phyloP scores from a whole-genome alignment of 352 stramenopile species.

The Thraustochytrium sp. region DNA sequence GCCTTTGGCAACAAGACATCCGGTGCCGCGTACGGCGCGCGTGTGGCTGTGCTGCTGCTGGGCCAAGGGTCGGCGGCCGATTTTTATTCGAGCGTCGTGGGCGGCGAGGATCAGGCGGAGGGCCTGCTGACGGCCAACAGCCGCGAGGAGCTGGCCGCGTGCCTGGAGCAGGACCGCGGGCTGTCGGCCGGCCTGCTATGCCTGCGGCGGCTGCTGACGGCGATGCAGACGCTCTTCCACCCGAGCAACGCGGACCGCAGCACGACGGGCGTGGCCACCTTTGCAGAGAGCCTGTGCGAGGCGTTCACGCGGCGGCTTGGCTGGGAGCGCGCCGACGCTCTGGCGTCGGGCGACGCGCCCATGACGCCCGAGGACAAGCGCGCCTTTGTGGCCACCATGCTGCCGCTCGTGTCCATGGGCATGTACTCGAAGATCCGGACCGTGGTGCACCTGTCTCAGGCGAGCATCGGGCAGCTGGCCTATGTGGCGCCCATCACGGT shows the following conservation, averaged over 20 bases:
- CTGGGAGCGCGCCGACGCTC: not conserved
- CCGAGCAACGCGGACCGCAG: constrained; percentile 17
- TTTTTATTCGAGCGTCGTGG: not conserved
- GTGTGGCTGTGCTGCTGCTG: not conserved
- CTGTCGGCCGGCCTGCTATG: not conserved
- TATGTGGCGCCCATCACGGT: constrained; percentile 8
- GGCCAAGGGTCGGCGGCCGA: not conserved
- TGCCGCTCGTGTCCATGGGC: constrained; percentile 20
- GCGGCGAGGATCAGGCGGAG: not conserved
- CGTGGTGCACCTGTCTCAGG: not conserved
- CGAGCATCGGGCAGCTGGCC: constrained; percentile 10
- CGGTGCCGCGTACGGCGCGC: not conserved
- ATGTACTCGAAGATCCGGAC: constrained; percentile 30
- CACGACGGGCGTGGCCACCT: not conserved
- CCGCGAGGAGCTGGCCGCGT: not conserved
- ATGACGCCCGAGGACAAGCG: not conserved
- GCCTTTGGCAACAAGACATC: not conserved
- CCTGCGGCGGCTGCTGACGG: not conserved
- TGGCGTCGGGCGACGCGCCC: not conserved
- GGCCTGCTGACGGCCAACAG: constrained; percentile 16
- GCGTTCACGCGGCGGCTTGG: not conserved
- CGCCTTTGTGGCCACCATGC: not conserved
- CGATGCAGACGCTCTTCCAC: constrained; percentile 33
- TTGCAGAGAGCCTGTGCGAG: not conserved
- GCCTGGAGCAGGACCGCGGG: not conserved